Evolutionary conservation across 108 stramenopile genomes (phyloP), one percentile per base, ranked within the genome.

Genomic region (Cyclotella baltica): DNA sequence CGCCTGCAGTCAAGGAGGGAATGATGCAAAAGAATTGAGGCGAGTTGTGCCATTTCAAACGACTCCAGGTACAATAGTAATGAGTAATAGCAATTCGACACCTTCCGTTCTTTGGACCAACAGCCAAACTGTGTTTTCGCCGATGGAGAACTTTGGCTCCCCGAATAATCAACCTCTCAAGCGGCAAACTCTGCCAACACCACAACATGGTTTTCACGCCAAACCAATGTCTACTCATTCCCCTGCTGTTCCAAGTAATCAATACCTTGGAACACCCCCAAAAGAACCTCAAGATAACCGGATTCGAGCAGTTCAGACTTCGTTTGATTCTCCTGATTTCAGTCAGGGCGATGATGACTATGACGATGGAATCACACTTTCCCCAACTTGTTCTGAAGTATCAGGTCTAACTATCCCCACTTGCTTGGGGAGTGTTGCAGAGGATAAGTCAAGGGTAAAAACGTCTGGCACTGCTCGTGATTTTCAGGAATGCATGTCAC

Each of bases 361-460:
- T 16, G 79, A 80, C 25, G 79, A 80, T 68, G 79, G 79, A 38
- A 80, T 80, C 46, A 80, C 79, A 47, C 72, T 80, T 48, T 80
- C 79, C 27, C 79, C 79, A 23, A 80, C 79, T 16, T 73, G 58
- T 50, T 80, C 79, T 43, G 79, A 80, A 63, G 79, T 80, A 27
- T 80, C 79, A 9, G 79, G 79, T 13, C 52, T 80, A 25, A 80
- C 79, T 18, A 8, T 73, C 23, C 72, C 66, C n/a, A 80, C 78
- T 20, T 67, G 43, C 55, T 50, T 80, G 20, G 53, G 34, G 15
- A 66, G 61, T 56, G 48, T 51, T 34, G 28, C 43, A 43, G 65
- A 53, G 48, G 57, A 62, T 38, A 38, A 23, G 5, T 28, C 43
- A 62, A 23, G 22, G 16, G 23, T 43, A 15, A 27, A 20, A 43